Base-by-base conservation (phyloP, 768 basidiomycete genomes). In the Psilocybe sp. region DNA sequence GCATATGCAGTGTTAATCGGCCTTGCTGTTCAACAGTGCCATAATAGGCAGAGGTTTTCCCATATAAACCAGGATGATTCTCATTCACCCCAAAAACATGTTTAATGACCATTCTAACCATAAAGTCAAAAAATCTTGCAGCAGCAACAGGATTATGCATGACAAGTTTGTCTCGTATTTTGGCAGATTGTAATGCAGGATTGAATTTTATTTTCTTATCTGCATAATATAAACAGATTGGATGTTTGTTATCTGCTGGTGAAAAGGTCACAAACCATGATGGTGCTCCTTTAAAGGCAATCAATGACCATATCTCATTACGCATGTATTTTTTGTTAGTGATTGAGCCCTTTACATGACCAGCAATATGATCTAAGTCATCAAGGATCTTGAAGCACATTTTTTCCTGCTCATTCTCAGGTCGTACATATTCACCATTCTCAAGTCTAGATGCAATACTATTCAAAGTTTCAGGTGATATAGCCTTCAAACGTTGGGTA, bases 1-100 rank as follows among this genome's bases (percentile, higher is more conserved):
- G 71, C 2, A 72, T 37, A 51, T 74, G 72, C 6, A 73, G 34
- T 0, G 70, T 70, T 0, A 70, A 47, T 10, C 66, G 44, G 1
- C 72, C 72, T 52, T 75, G 73, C 28, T 68, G 64, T 46, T 75
- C 71, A 0, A 73, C 70, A 1, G 69, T 72, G 2, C 73, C 71
- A 55, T 71, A 73, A 43, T 72, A 71, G 0, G 59, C 66, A 13
- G 42, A 35, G 2, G 65, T 64, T 0, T 59, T 19, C 0, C 72
- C 69, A 49, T 60, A 71, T 10, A 69, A n/a, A 0, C 68, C 68
- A 52, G 33, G 10, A 20, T 55, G 38, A 15, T 58, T 41, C 1
- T 33, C 36, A 12, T 44, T 52, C 6, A 60, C 44, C 5, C 64
- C 61, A 10, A 69, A 50, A 1, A 69, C 57, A 54, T 69, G 60